Percentiles rank a stretch among this genome's conserved stretches.
Conservation (phyloP, 78 protist genomes). For the Dictyostelium capitatum region DNA sequence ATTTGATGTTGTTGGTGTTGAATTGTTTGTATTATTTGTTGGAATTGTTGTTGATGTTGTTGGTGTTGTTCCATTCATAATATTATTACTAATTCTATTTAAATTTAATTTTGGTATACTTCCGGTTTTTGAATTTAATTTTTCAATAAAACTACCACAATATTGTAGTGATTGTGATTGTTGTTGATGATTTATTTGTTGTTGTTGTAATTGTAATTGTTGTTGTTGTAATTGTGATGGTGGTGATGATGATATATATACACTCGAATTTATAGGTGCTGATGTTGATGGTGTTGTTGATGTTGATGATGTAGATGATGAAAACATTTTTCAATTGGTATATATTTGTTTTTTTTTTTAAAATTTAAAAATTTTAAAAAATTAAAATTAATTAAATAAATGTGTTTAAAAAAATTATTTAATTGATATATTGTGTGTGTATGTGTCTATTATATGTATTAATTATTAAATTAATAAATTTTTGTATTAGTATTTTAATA, state of each 20-base stretch:
- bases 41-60: neutral
- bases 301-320: constrained; percentile 3
- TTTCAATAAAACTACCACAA: neutral
- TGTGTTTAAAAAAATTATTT: too few species aligned
- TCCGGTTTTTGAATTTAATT: constrained; percentile 14
- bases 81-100: constrained; percentile 14
- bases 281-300: neutral
- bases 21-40: neutral
- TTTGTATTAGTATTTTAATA: too few species aligned
- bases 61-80: neutral
- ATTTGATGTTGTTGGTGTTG: neutral
- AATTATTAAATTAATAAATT: too few species aligned
- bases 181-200: neutral
- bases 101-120: constrained; percentile 56
- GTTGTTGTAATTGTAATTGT: constrained; percentile 1
- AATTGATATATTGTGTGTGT: too few species aligned
- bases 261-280: neutral
- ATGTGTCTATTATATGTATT: too few species aligned
- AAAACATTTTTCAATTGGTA: neutral
- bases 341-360: neutral
- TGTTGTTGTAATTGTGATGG: constrained; percentile 13
- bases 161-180: neutral
- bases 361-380: neutral
- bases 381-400: too few species aligned
- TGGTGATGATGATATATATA: neutral